Conservation (phyloP, 306 rosid species). For the Prunus mira region DNA sequence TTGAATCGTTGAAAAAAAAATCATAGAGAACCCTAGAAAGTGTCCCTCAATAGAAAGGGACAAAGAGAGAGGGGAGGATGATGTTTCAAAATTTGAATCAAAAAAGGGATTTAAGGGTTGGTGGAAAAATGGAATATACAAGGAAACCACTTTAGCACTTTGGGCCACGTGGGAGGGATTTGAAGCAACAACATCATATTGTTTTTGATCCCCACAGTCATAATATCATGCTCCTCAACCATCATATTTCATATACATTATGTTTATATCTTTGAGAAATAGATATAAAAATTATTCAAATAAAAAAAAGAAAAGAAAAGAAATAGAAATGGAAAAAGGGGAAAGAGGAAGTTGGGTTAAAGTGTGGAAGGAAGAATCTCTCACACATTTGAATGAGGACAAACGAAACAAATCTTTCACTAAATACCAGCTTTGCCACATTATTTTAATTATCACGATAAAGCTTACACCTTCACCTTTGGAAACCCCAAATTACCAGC, state of each 20-base stretch:
- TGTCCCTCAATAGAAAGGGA: background rate
- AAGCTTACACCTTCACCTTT: constrained; percentile 60
- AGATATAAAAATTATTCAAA: background rate
- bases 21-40: no score
- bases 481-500: constrained; percentile 54
- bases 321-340: background rate
- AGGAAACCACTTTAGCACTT: constrained; percentile 34
- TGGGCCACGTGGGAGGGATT: constrained; percentile 54
- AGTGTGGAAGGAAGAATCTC: constrained; percentile 52
- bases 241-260: background rate
- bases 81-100: constrained; percentile 85
- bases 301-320: background rate
- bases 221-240: constrained; percentile 10
- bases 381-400: constrained; percentile 62
- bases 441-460: constrained; percentile 49
- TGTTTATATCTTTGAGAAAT: background rate
- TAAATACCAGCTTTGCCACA: constrained; percentile 36
- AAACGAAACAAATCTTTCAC: constrained; percentile 61
- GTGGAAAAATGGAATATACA: constrained; percentile 30
- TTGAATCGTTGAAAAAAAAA: no score
- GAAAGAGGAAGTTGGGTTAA: background rate
- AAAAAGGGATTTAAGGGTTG: constrained; percentile 28
- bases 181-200: constrained; percentile 30
- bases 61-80: background rate
- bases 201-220: background rate